Evolutionary conservation across 2,329 filamentous ascomycete genomes (phyloP), one percentile per base, ranked within the genome.

Genomic region (Nothophoma quercina): DNA sequence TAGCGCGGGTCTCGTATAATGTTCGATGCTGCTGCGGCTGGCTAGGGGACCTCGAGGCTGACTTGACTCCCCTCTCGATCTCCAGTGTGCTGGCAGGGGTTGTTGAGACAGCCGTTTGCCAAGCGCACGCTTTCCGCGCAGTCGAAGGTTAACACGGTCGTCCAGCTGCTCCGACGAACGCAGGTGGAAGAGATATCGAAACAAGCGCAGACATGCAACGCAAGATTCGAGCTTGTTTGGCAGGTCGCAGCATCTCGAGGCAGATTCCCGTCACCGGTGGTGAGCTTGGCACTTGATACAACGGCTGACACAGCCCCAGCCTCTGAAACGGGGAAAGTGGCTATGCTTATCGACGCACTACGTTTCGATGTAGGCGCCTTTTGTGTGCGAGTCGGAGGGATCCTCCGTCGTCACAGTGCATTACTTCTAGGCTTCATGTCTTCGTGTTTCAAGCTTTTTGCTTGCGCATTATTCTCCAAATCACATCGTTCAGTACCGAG

Each of bases 31-130:
- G 47, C 39, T 51, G 52, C 46, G 46, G 47, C 52, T 42, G 52
- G 47, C 28, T 53, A 63, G 59, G 56, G 60, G 60, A 55, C 59
- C 42, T 72, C 68, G 71, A 73, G 71, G 71, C 71, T 68, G 70
- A 73, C 66, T 70, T 68, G 70, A 73, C 66, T 70, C 49, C 58
- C 51, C 58, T 54, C 50, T 54, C 56, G 48, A 60, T 58, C 30
- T 57, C 54, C 58, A 59, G 51, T 44, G 40, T 41, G 66, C 58
- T 59, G 59, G 53, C 56, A 59, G 55, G 62, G 55, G 55, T 44
- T 52, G 63, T 60, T 58, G 58, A 43, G 59, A 67, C 51, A 58
- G 64, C 60, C 61, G 63, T 56, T 51, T 60, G 68, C 69, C 65
- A 68, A 70, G 62, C 60, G 51, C 51, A 56, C 51, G 54, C 42